These are phyloP conservation scores for Neonectria magnoliae DNA, from an alignment of 2,329 filamentous ascomycete species.

Conservation along the genomic window DNA sequence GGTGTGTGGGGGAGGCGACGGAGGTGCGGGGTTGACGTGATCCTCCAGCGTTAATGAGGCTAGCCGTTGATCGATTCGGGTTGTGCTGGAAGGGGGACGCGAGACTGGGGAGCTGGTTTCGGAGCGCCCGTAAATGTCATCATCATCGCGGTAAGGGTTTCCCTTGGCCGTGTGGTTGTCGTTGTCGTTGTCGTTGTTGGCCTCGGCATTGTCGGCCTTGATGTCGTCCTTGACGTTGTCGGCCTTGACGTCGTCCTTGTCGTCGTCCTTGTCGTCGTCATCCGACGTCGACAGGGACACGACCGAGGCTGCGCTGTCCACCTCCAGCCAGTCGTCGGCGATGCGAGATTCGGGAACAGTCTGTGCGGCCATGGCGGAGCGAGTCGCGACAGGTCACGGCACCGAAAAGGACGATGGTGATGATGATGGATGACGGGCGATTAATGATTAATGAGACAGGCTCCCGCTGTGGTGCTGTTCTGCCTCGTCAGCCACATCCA, in stretches of 20 bases:
- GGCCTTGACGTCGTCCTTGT: background rate
- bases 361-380: constrained; percentile 18
- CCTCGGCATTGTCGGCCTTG: constrained; percentile 11
- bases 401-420: background rate
- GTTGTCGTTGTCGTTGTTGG: background rate
- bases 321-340: constrained; percentile 37
- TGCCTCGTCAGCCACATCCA: constrained; percentile 4
- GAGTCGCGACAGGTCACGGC: background rate
- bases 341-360: constrained; percentile 18
- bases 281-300: constrained; percentile 27
- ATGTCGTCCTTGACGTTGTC: background rate
- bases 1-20: background rate
- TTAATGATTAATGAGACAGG: too few relatives aligned
- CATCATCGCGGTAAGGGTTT: background rate
- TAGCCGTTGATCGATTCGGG: background rate
- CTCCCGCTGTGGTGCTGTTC: background rate
- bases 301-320: constrained; percentile 32
- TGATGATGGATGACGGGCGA: too few relatives aligned
- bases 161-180: background rate
- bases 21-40: background rate
- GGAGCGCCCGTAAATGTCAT: background rate
- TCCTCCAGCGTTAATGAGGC: background rate
- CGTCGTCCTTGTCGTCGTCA: background rate
- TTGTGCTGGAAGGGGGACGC: background rate
- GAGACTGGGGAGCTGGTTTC: background rate